A percentile compares a stretch with the other conserved stretches of the same genome.
phyloP scores from a whole-genome alignment of 352 stramenopile genomes.

The Phytophthora fragariae region DNA sequence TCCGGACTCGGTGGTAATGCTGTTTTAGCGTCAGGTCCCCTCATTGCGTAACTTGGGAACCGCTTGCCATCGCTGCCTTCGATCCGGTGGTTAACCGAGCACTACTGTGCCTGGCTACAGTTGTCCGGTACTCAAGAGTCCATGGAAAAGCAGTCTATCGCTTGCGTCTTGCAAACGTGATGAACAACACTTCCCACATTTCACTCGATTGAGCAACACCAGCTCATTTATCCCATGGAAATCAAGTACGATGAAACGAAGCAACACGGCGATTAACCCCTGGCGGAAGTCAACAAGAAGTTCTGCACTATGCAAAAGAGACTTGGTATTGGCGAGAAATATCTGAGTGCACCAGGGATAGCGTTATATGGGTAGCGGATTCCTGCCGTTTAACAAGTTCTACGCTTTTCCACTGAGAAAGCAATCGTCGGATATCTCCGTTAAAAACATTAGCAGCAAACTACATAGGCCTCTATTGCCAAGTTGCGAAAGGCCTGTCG shows the following conservation, averaged over 20 bases:
- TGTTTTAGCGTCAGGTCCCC: background rate
- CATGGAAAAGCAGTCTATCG: background rate
- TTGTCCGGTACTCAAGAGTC: background rate
- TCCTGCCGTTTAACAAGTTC: background rate
- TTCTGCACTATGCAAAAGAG: background rate
- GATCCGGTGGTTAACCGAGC: background rate
- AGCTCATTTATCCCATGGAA: slow-evolving; percentile 1
- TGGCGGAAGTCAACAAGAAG: background rate
- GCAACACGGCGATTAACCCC: background rate
- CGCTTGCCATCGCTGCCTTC: background rate
- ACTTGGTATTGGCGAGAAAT: no score
- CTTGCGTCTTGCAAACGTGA: background rate
- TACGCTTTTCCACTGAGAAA: background rate
- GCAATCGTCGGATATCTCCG: background rate
- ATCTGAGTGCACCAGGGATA: no score
- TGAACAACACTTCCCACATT: background rate
- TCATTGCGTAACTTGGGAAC: background rate
- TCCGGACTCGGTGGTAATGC: background rate
- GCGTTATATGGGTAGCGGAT: no score
- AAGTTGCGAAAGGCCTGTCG: background rate
- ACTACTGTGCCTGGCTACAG: background rate
- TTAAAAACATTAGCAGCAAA: background rate
- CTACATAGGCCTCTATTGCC: background rate
- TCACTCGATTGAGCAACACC: background rate
- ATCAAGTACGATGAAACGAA: slow-evolving; percentile 9